Evolutionary conservation across 345 rosid genomes (phyloP), one percentile per base, ranked within the genome.

Genomic region (Populus pruinosa): DNA sequence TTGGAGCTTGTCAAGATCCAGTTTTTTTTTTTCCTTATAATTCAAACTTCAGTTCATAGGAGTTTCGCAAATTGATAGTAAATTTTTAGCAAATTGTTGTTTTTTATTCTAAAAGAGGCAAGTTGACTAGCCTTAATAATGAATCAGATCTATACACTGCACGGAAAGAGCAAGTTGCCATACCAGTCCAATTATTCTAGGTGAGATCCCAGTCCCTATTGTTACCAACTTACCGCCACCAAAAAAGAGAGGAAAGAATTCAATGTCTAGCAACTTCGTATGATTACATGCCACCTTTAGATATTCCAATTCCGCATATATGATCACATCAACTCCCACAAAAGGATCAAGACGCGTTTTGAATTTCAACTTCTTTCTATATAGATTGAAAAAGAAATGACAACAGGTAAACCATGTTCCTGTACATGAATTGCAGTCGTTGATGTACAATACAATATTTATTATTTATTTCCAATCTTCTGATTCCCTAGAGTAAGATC

Each of bases 381-480:
- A 21, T n/a, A 27, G 55, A 73, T 25, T n/a, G 39, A 31, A 39
- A 25, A 38, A 10, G 8, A 69, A 8, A 10, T 5, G 35, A 12
- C 17, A 44, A n/a, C 55, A 66, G 39, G 50, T 66, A 41, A 27
- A 66, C 62, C 14, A 63, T 47, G 29, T 69, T 39, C 14, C 20
- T 29, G 16, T 2, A 67, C 74, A 53, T 77, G 49, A 71, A 59
- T 50, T 69, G 43, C 23, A 1, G 8, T 11, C 7, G 68, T 74
- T 17, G 36, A 66, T 71, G 31, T 8, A 9, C 68, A 75, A 16
- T 71, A 67, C 74, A 56, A 23, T 67, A 70, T 70, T 69, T 69
- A 69, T 44, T 41, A 70, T 70, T 69, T 69, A 69, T 44, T 41
- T 41, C 21, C 2, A 70, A 16, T 10, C 25, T 70, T 67, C 29